Evolutionary conservation across 2,329 filamentous ascomycete species (phyloP).

Genomic region (Diplodia scrobiculata): DNA sequence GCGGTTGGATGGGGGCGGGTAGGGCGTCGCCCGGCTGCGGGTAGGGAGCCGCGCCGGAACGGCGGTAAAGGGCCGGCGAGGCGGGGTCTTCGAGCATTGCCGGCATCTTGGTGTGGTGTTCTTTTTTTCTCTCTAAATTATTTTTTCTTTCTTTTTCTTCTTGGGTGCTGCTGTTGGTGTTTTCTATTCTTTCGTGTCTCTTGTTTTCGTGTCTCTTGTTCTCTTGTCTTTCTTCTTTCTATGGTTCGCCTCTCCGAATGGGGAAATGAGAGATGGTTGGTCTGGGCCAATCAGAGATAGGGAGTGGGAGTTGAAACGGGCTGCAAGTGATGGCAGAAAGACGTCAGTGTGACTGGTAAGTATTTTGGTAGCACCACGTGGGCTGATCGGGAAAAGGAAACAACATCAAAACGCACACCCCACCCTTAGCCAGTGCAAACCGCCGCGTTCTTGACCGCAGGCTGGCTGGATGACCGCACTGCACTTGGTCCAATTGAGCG

Average conservation of each 20-base stretch:
- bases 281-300: background rate
- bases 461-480: too few relatives aligned
- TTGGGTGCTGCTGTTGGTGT: background rate
- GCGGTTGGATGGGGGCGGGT: conserved; percentile 68
- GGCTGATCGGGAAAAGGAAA: background rate
- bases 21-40: conserved; percentile 65
- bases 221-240: background rate
- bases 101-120: conserved; percentile 59
- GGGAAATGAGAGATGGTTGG: background rate
- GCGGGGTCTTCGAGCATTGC: conserved; percentile 77
- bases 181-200: background rate
- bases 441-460: background rate
- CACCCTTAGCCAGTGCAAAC: background rate
- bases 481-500: background rate
- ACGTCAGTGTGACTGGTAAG: background rate
- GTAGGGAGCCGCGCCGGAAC: conserved; percentile 67
- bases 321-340: background rate
- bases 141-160: background rate
- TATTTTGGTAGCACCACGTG: background rate
- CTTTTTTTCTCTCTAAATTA: background rate
- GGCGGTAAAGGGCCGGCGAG: conserved; percentile 68
- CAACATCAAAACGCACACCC: background rate
- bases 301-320: background rate
- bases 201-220: background rate
- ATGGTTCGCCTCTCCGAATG: background rate